Conservation (phyloP, 2,329 filamentous ascomycete genomes). For the Epichloe scottii region DNA sequence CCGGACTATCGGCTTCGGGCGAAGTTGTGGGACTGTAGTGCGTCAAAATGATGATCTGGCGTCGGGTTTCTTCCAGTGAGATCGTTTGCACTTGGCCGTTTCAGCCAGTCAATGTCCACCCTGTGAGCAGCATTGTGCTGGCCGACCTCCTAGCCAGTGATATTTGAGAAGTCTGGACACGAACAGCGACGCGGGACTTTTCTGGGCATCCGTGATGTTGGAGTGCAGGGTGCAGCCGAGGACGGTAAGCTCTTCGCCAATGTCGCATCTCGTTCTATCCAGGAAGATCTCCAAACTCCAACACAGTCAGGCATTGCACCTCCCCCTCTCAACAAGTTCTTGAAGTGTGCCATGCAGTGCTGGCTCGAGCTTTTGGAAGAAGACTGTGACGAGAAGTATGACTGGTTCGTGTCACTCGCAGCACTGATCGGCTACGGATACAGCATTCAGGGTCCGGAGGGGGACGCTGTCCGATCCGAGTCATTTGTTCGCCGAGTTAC, state of each 20-base stretch:
- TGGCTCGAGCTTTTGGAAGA: background rate
- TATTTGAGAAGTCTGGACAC: constrained; percentile 27
- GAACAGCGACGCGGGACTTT: constrained; percentile 19
- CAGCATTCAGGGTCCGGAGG: background rate
- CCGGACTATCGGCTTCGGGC: background rate
- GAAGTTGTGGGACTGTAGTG: constrained; percentile 2
- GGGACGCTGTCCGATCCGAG: background rate
- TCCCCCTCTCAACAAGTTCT: background rate
- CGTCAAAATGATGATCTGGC: constrained; percentile 2
- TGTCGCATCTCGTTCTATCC: too few relatives aligned
- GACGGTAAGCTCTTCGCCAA: too few relatives aligned
- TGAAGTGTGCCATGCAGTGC: background rate
- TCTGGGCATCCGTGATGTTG: constrained; percentile 17
- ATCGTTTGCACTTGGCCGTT: background rate
- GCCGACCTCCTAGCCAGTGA: background rate
- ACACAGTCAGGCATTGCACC: background rate
- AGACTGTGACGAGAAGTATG: background rate
- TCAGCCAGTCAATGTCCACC: constrained; percentile 2
- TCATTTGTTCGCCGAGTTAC: background rate
- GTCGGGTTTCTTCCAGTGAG: background rate
- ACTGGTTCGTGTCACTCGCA: background rate
- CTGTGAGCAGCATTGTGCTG: background rate
- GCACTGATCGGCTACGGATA: background rate
- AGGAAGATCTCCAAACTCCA: constrained; percentile 11
- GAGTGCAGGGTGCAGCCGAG: constrained; percentile 32